A percentile compares a stretch with the other conserved stretches of the same genome.
These are phyloP conservation scores for Heliosperma pusillum DNA, from an alignment of 148 eudicot species.

Conservation along the genomic window DNA sequence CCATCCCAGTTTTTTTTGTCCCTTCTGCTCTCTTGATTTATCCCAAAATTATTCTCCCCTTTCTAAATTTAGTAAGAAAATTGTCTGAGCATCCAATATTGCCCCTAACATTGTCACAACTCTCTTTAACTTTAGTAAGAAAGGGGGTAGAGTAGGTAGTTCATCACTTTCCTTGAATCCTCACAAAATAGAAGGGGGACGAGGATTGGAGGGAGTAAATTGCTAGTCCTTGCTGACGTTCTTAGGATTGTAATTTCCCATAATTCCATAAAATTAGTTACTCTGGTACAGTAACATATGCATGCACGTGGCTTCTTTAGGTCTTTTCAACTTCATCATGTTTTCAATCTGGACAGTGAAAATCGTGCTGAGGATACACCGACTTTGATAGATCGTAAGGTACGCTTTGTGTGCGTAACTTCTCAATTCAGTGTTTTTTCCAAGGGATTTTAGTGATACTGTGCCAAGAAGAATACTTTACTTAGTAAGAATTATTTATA, in stretches of 20 bases:
- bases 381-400: slow-evolving; percentile 87
- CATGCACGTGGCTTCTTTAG: slow-evolving; percentile 38
- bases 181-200: too few species aligned
- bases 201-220: background rate
- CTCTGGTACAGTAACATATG: slow-evolving; percentile 13
- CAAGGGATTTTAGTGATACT: background rate
- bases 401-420: slow-evolving; percentile 26
- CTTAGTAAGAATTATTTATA: background rate
- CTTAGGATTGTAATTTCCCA: background rate
- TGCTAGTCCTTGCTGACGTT: background rate
- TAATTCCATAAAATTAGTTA: background rate
- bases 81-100: too few species aligned
- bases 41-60: too few species aligned
- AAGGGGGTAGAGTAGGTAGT: too few species aligned
- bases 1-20: too few species aligned
- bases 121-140: too few species aligned
- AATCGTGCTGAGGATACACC: slow-evolving; percentile 85
- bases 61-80: too few species aligned
- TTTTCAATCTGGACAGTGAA: slow-evolving; percentile 80
- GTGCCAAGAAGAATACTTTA: slow-evolving; percentile 7
- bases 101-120: too few species aligned
- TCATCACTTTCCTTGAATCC: too few species aligned
- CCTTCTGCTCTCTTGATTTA: too few species aligned
- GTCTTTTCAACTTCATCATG: slow-evolving; percentile 87
- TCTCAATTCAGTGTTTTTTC: slow-evolving; percentile 2